A percentile compares a stretch with the other conserved stretches of the same genome.
Evolutionary conservation across 106 monocot genomes (phyloP).

Genomic region (Dioscorea dumetorum): DNA sequence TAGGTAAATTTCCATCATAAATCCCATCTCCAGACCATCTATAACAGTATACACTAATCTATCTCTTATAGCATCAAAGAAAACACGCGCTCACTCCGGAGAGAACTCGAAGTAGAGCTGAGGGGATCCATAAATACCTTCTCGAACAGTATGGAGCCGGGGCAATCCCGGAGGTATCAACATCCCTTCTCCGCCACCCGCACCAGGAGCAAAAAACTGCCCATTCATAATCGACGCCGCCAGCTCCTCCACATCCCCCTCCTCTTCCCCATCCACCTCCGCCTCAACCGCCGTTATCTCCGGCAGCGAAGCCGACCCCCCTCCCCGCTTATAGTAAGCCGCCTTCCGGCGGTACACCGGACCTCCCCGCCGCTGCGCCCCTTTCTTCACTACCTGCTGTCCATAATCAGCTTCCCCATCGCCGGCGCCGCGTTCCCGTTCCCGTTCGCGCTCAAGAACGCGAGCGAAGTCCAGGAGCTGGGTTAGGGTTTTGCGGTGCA

Average conservation of each 20-base stretch:
- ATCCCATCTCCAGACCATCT: no score
- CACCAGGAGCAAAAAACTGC: slow-evolving; percentile 12
- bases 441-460: slow-evolving; percentile 16
- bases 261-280: slow-evolving; percentile 16
- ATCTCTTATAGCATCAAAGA: not conserved
- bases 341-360: slow-evolving; percentile 12
- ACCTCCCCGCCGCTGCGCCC: not conserved
- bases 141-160: slow-evolving; percentile 38
- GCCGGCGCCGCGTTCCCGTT: not conserved
- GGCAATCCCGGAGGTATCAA: slow-evolving; percentile 45
- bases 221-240: slow-evolving; percentile 10
- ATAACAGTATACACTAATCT: no score
- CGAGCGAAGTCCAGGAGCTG: slow-evolving; percentile 68
- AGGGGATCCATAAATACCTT: slow-evolving; percentile 30
- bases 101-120: slow-evolving; percentile 2
- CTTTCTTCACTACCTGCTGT: not conserved
- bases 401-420: not conserved
- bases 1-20: no score
- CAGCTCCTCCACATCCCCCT: slow-evolving; percentile 8
- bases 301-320: slow-evolving; percentile 35
- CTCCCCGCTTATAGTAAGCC: slow-evolving; percentile 27
- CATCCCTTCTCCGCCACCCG: slow-evolving; percentile 7
- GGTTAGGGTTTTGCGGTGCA: slow-evolving; percentile 73
- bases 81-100: slow-evolving; percentile 1
- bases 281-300: slow-evolving; percentile 20